Evolutionary conservation across 108 stramenopile species (phyloP), one percentile per base, ranked within the genome.

Genomic region (Conticribra guillardii): DNA sequence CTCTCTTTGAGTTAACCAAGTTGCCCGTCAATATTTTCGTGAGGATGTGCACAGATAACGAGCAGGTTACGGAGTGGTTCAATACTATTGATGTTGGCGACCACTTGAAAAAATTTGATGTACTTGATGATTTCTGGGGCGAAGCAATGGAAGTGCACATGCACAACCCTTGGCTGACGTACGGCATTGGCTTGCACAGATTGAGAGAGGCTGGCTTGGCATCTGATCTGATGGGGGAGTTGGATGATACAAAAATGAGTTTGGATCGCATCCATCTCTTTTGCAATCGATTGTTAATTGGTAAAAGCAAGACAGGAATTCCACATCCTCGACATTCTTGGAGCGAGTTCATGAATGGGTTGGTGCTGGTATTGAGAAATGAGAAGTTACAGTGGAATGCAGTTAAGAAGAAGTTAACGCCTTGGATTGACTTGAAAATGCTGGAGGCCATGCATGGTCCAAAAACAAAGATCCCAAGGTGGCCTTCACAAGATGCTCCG

Each of bases 21-120:
- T 69, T 85, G 31, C 90, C 91, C 1, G 88, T 86, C 2, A 87
- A 84, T 76, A 50, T 89, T n/a, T 78, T 91, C n/a, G 27, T 94
- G 4, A 82, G 90, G 9, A 64, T 94, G 45, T 91, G 89, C 66
- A 91, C 89, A 2, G 87, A 90, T 61, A 87, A 91, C 22, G 80
- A 84, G 9, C 37, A 45, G 14, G 64, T 91, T 11, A 18, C 84
- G 18, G 56, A 73, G 0, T 94, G 77, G 54, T 94, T 86, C 53
- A 71, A 89, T 41, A 49, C 60, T 15, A 60, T 94, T 1, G 89
- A 91, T 63, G 64, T 59, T 1, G 30, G n/a, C n/a, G n/a, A n/a
- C n/a, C n/a, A 86, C 37, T 33, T 87, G 51, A 87, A 91, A 32
- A 69, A 66, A 22, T 45, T 89, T 47, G 93, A 94, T 54, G 88